Base-by-base conservation (phyloP, 768 basidiomycete genomes). In the Boletus sp. region DNA sequence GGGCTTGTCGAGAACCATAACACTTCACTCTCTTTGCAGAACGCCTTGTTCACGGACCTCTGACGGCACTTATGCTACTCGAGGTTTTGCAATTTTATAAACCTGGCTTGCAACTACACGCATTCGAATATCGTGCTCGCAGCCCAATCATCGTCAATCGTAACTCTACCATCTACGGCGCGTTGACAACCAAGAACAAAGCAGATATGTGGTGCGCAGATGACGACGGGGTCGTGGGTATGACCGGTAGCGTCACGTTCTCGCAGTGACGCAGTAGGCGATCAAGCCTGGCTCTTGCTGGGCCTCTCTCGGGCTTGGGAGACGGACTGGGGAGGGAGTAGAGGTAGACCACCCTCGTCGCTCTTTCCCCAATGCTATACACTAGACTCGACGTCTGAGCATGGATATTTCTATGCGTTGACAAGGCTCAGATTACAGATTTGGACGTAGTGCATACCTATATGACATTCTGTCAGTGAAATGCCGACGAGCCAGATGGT, bases 21-120 rank as follows among this genome's bases (percentile, higher is more conserved):
- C n/a, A 45, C 25, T 15, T 27, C 15, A 59, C 43, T 44, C 39
- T 53, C 25, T 48, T 35, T 30, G 25, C 62, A 90, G 88, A 90
- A 70, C 81, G 88, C 11, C 78, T 93, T n/a, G 88, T 93, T 11
- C 91, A 93, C 64, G 90, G 88, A 0, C 90, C 91, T 38, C 72
- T 93, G 40, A 92, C 86, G 3, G 89, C 90, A 0, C 74, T 89
- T 49, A 84, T 93, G 81, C 74, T 93, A 5, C 73, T 93, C 34
- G 91, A 93, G 63, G 71, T 78, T 0, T 73, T 81, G 33, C 68
- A 72, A 7, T 74, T 83, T 60, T 68, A 83, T 45, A 72, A 79
- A 44, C 83, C 85, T 1, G 68, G 73, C 2, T 66, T 72, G 13
- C 65, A 71, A 23, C 61, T 91, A 51, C 73, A 67, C 42, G 57